Evolutionary conservation across 139 green algal genomes (phyloP), one percentile per base, ranked within the genome.

Genomic region (Volvox reticuliferus): DNA sequence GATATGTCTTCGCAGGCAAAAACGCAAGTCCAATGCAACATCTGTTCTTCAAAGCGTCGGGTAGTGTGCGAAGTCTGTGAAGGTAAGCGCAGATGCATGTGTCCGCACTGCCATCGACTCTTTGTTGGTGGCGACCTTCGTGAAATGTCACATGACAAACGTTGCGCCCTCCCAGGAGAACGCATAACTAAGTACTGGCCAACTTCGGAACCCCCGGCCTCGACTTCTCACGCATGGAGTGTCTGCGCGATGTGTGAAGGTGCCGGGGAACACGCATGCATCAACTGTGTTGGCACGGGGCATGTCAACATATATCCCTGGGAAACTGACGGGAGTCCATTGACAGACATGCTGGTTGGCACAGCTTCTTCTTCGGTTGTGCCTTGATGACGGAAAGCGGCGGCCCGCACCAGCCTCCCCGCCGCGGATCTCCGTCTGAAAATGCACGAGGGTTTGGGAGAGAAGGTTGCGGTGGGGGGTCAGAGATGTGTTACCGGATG

Each of bases 191-290:
- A 88, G 69, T 94, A 91, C 84, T 85, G 86, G 86, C 86, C 86
- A 2, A 90, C 55, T 5, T n/a, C 73, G 12, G 86, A 78, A 28
- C 75, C 86, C 2, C 75, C 69, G 21, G 73, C 86, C 0, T 33
- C 33, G 21, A 30, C 82, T 17, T 24, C 22, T 28, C 80, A 80
- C 79, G 19, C 35, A 14, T 92, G 75, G 33, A 93, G 87, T 65
- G 94, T 91, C 19, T 96, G 94, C 30, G 61, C 89, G 28, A 94
- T 96, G 94, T 96, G 94, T 68, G 85, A 90, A 20, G 92, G 91
- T n/a, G 75, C 22, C 0, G 94, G 94, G 12, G 88, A 94, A 79
- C 94, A 96, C 88, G 35, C 62, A 5, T 96, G 94, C 79, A 81
- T 93, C 30, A 96, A 96, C 84, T 96, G 94, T 79, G 30, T 91